Conservation (phyloP, 805 yeast species). For the Nakazawaea siamensis region DNA sequence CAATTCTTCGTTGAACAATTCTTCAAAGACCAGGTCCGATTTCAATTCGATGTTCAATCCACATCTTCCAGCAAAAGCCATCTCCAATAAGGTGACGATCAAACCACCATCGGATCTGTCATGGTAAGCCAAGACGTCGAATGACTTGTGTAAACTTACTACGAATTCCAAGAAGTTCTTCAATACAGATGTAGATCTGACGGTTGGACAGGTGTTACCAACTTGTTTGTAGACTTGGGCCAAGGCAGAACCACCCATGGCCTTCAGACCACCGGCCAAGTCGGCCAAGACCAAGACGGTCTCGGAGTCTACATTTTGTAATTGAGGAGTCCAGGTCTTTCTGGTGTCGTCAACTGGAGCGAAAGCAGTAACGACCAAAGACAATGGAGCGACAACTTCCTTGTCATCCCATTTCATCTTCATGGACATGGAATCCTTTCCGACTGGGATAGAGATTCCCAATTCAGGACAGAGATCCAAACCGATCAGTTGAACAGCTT, state of each 20-base stretch:
- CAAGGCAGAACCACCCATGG: constrained; percentile 90
- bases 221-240: constrained; percentile 90
- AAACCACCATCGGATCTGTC: constrained; percentile 97
- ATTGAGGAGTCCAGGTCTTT: constrained; percentile 91
- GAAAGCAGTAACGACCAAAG: constrained; percentile 86
- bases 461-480: constrained; percentile 88
- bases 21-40: constrained; percentile 37
- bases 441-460: constrained; percentile 92
- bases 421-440: constrained; percentile 99
- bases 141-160: constrained; percentile 58
- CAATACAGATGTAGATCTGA: constrained; percentile 55
- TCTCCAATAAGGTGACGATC: constrained; percentile 75
- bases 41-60: constrained; percentile 59
- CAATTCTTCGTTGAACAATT: constrained; percentile 84
- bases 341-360: constrained; percentile 80
- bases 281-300: constrained; percentile 74
- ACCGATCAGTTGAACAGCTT: constrained; percentile 96
- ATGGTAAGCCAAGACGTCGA: constrained; percentile 79
- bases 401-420: constrained; percentile 94
- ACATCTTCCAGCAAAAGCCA: constrained; percentile 94
- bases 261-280: constrained; percentile 37
- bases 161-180: constrained; percentile 66
- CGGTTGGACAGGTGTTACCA: constrained; percentile 79
- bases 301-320: constrained; percentile 42
- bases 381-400: constrained; percentile 93